Evolutionary conservation across 805 yeast genomes (phyloP), one percentile per base, ranked within the genome.

Genomic region (Schizosaccharomyces cryophilus): DNA sequence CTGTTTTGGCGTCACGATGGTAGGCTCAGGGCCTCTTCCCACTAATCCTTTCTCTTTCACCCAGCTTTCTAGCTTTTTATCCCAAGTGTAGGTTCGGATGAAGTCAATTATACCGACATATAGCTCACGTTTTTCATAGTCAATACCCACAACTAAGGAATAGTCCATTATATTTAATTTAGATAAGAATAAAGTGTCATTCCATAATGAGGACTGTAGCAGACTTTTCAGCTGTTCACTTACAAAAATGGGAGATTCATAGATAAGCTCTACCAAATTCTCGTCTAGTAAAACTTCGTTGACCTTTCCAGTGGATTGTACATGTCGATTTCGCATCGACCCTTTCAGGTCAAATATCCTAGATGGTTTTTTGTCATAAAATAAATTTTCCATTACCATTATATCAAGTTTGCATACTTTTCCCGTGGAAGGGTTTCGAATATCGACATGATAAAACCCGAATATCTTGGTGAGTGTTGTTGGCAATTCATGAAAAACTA

Each of bases 141-240:
- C 95, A 51, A 93, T 86, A 0, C 97, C 99, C 63, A 93, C 83
- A 9, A 93, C 95, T 64, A 93, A 74, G 0, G 97, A 90, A 68
- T 93, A 93, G 70, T 93, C 99, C 99, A 93, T 93, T 5, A 93
- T 97, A 68, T 93, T 95, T 95, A 93, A 87, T 67, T 94, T 93
- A 2, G 95, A 88, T 61, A 93, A 73, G 69, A 93, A 94, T 17
- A 93, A 74, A 0, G 97, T 93, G 67, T 93, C 99, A 68, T 94
- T 93, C 84, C 95, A 93, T 35, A 93, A 72, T 0, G 96, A 89
- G 0, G 96, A 90, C 58, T 95, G 74, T 59, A 93, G 71, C 47
- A 88, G 72, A 66, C 85, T 83, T 69, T 93, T 93, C 68, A 88
- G 90, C 66, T 88, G 89, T 67, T 90, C 96, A 62, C 90, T 76